Conservation (phyloP, 306 rosid genomes). For the Cucurbita argyrosperma region DNA sequence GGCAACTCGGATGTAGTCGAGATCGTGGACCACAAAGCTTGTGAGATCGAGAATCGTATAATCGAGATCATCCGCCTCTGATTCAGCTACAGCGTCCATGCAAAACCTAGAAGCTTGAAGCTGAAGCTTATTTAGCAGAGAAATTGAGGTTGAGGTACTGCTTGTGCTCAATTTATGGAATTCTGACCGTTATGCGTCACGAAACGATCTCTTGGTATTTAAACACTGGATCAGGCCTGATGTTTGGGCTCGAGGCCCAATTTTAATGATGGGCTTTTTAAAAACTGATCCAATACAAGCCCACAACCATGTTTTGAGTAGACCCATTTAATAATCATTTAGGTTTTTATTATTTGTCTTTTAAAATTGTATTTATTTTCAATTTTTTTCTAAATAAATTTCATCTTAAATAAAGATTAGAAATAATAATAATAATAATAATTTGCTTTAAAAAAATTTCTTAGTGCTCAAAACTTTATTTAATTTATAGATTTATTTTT, state of each 20-base stretch:
- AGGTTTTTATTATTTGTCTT: too few relatives aligned
- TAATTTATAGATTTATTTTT: too few relatives aligned
- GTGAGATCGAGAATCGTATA: constrained; percentile 64
- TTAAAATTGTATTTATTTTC: too few relatives aligned
- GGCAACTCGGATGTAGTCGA: constrained; percentile 58
- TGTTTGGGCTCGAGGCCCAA: not conserved
- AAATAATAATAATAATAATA: too few relatives aligned
- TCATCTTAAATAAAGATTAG: too few relatives aligned
- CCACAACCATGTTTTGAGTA: not conserved
- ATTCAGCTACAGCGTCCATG: constrained; percentile 16
- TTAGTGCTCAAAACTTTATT: too few relatives aligned
- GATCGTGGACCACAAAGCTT: constrained; percentile 74
- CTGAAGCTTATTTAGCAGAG: not conserved
- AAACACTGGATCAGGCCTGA: not conserved
- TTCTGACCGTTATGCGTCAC: not conserved
- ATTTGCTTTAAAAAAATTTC: too few relatives aligned
- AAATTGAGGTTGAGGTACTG: not conserved
- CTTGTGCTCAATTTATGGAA: not conserved
- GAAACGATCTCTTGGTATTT: not conserved
- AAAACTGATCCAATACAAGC: not conserved
- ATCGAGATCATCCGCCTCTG: constrained; percentile 24
- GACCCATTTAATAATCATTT: too few relatives aligned
- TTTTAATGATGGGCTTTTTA: not conserved
- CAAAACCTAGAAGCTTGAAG: constrained; percentile 2
- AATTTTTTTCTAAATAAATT: too few relatives aligned